These are phyloP conservation scores for Davidsoniella australis DNA, from an alignment of 2,329 filamentous ascomycete genomes.

Conservation along the genomic window DNA sequence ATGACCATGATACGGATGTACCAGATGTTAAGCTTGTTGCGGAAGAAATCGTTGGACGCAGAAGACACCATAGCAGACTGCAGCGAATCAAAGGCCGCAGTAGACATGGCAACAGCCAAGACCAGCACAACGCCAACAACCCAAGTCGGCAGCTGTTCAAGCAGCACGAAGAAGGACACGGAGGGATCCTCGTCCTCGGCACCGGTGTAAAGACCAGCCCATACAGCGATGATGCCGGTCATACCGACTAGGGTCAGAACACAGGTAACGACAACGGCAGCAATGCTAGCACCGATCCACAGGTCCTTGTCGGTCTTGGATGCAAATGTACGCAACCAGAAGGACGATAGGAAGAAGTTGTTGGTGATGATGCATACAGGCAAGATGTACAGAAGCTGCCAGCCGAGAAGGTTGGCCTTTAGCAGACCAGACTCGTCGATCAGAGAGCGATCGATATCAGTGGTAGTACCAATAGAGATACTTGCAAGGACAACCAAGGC, in stretches of 20 bases:
- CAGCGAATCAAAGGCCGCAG: slow-evolving; percentile 62
- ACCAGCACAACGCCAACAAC: slow-evolving; percentile 68
- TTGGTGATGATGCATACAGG: slow-evolving; percentile 68
- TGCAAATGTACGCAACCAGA: slow-evolving; percentile 73
- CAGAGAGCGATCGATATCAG: slow-evolving; percentile 50
- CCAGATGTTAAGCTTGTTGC: slow-evolving; percentile 64
- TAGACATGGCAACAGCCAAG: slow-evolving; percentile 62
- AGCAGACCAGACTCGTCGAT: slow-evolving; percentile 53
- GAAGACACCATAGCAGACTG: slow-evolving; percentile 77
- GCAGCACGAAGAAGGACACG: slow-evolving; percentile 57
- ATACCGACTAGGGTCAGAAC: slow-evolving; percentile 58
- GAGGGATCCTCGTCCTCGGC: slow-evolving; percentile 40
- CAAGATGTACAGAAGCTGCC: slow-evolving; percentile 74
- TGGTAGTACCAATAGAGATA: slow-evolving; percentile 61
- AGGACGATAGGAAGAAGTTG: slow-evolving; percentile 71
- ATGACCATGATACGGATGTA: slow-evolving; percentile 53
- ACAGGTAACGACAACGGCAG: slow-evolving; percentile 44
- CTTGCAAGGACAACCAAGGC: slow-evolving; percentile 58
- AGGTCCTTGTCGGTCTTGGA: slow-evolving; percentile 65
- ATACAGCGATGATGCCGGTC: slow-evolving; percentile 58
- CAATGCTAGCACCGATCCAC: slow-evolving; percentile 55
- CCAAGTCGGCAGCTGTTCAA: slow-evolving; percentile 58
- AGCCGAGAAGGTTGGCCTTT: slow-evolving; percentile 55
- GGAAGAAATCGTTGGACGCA: slow-evolving; percentile 69
- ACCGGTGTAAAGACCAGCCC: slow-evolving; percentile 57